Percentiles rank a stretch among this genome's conserved stretches.
phyloP scores from a whole-genome alignment of 768 basidiomycete genomes.

The Rhizopogon vesiculosus region DNA sequence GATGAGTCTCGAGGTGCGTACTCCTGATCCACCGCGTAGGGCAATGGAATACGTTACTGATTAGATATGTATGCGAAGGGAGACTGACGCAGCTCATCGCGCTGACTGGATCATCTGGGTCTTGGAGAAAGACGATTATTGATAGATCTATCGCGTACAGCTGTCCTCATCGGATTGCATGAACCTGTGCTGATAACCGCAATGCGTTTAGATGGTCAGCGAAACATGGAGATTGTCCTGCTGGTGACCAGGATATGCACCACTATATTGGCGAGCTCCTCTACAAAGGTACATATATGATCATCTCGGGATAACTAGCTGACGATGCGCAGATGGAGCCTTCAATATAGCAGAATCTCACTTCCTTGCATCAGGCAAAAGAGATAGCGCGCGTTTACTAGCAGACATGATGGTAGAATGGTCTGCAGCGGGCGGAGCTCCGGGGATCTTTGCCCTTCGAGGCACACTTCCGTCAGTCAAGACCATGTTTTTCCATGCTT shows the following conservation, averaged over 20 bases:
- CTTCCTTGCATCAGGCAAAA: constrained; percentile 79
- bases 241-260: constrained; percentile 85
- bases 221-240: constrained; percentile 71
- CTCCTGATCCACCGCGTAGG: constrained; percentile 9
- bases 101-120: constrained; percentile 67
- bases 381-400: constrained; percentile 83
- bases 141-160: constrained; percentile 80
- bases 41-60: background rate
- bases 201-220: constrained; percentile 70
- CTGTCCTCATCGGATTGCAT: constrained; percentile 4
- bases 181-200: constrained; percentile 11
- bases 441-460: constrained; percentile 78
- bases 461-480: constrained; percentile 72
- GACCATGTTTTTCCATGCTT: background rate
- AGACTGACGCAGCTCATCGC: constrained; percentile 90
- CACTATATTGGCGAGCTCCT: constrained; percentile 88
- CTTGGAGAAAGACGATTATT: constrained; percentile 89
- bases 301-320: constrained; percentile 2
- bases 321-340: constrained; percentile 51
- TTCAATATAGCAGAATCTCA: constrained; percentile 78
- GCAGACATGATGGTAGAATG: constrained; percentile 88
- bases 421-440: constrained; percentile 45
- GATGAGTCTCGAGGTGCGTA: constrained; percentile 77
- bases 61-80: constrained; percentile 39
- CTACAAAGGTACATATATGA: constrained; percentile 60